Base-by-base conservation (phyloP, 305 asterid genomes). In the Plantago lanceolata region DNA sequence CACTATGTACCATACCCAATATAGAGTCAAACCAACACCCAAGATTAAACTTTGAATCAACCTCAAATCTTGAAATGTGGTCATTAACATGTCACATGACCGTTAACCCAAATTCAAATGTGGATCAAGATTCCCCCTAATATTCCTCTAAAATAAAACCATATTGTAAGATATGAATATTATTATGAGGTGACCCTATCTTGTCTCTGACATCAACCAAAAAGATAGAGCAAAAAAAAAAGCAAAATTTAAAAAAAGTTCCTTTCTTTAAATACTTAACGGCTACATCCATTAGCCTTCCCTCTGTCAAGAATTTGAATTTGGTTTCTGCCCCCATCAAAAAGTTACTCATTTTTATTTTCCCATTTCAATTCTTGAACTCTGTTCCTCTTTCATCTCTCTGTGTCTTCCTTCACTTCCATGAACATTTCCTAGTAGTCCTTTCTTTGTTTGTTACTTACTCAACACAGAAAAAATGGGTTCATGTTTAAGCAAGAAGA, bases 401-500 rank as follows among this genome's bases (percentile, higher is more conserved):
- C 58, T 26, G 19, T 48, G 52, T 56, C 37, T 61, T 58, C 19
- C 31, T 26, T 19, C 40, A 28, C 3, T 13, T 29, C n/a, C 13
- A 5, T 3, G 26, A 43, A 16, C 18, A 9, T 1, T 47, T 20
- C 43, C 19, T 61, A 18, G 9, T n/a, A n/a, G n/a, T n/a, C n/a
- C n/a, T n/a, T n/a, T n/a, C n/a, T n/a, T n/a, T 47, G 44, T 26
- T 44, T 37, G n/a, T 31, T 61, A 57, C 65, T 54, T 48, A 53
- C 29, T 60, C 7, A 35, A 77, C 21, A 63, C 8, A n/a, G n/a
- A n/a, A 8, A 76, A 66, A 79, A 93, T 93, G 98, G 98, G 98
- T 19, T 69, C 78, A 69, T 93, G 98, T 77, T 84, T 85, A 50
- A 93, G 98, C 85, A 93, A 89, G 92, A 92, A 89, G 82, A 79